Conservation (phyloP, 306 rosid species). For the Inga leiocalycina region DNA sequence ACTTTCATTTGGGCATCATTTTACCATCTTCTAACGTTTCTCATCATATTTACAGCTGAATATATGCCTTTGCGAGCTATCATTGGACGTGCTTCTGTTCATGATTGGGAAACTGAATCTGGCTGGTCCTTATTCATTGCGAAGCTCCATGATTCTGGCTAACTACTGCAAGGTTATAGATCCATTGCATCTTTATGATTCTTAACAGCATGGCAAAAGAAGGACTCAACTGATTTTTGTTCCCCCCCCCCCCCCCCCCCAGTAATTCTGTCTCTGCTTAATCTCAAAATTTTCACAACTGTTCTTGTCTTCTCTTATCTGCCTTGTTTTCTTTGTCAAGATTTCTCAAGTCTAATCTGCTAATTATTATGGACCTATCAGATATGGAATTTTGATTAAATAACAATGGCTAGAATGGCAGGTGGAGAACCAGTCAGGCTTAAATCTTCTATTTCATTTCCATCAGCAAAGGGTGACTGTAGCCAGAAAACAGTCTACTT, state of each 20-base stretch:
- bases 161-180: constrained; percentile 85
- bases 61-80: constrained; percentile 72
- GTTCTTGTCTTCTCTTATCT: constrained; percentile 16
- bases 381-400: constrained; percentile 29
- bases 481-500: constrained; percentile 70
- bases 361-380: constrained; percentile 6
- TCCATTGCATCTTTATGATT: constrained; percentile 20
- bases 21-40: constrained; percentile 35
- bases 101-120: constrained; percentile 69
- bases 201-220: background rate
- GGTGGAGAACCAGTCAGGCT: constrained; percentile 83
- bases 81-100: constrained; percentile 87
- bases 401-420: constrained; percentile 45
- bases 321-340: constrained; percentile 10
- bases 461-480: constrained; percentile 63
- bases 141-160: constrained; percentile 60
- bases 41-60: constrained; percentile 60
- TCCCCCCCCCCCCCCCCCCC: background rate
- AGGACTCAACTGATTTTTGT: constrained; percentile 24
- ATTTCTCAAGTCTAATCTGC: constrained; percentile 10
- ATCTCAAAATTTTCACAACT: constrained; percentile 22
- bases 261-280: constrained; percentile 13
- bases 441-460: constrained; percentile 69
- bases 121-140: constrained; percentile 88
- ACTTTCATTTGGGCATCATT: constrained; percentile 25